Percentiles rank a stretch among this genome's conserved stretches.
Evolutionary conservation across 2,329 filamentous ascomycete genomes (phyloP).

Genomic region (Aureobasidium namibiae): DNA sequence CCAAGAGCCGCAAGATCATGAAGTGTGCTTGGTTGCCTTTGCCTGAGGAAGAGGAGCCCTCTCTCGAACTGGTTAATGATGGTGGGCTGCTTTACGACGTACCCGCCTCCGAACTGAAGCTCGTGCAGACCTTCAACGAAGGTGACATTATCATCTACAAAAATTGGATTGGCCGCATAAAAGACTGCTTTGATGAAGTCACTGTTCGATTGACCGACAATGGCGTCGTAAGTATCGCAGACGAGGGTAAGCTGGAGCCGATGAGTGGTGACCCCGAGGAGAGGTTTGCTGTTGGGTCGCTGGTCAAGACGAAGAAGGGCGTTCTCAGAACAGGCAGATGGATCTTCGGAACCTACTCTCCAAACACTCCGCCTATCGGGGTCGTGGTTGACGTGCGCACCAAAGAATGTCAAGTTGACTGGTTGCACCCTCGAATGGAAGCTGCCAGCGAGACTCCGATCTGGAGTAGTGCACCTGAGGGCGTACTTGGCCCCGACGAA

Average conservation of each 20-base stretch:
- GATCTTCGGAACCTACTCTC: slow-evolving; percentile 44
- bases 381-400: slow-evolving; percentile 44
- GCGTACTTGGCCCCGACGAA: slow-evolving; percentile 26
- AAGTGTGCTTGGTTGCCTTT: slow-evolving; percentile 12
- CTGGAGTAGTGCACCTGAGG: slow-evolving; percentile 14
- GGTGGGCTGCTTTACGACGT: slow-evolving; percentile 19
- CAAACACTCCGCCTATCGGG: slow-evolving; percentile 41
- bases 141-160: slow-evolving; percentile 47
- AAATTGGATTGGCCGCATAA: slow-evolving; percentile 49
- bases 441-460: not conserved
- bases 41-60: slow-evolving; percentile 12
- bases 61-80: not conserved
- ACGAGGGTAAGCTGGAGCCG: slow-evolving; percentile 31
- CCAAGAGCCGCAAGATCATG: slow-evolving; percentile 5
- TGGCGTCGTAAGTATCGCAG: slow-evolving; percentile 45
- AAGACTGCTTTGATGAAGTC: slow-evolving; percentile 41
- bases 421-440: slow-evolving; percentile 33
- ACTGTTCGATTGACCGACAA: slow-evolving; percentile 44
- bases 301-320: slow-evolving; percentile 43
- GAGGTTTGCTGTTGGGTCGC: slow-evolving; percentile 39
- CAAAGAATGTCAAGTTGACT: slow-evolving; percentile 40
- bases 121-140: slow-evolving; percentile 33
- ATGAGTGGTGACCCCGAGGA: slow-evolving; percentile 17
- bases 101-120: slow-evolving; percentile 24
- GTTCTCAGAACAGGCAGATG: slow-evolving; percentile 45